Evolutionary conservation across 805 yeast species (phyloP).

Genomic region (Starmerella potacharoeniae): DNA sequence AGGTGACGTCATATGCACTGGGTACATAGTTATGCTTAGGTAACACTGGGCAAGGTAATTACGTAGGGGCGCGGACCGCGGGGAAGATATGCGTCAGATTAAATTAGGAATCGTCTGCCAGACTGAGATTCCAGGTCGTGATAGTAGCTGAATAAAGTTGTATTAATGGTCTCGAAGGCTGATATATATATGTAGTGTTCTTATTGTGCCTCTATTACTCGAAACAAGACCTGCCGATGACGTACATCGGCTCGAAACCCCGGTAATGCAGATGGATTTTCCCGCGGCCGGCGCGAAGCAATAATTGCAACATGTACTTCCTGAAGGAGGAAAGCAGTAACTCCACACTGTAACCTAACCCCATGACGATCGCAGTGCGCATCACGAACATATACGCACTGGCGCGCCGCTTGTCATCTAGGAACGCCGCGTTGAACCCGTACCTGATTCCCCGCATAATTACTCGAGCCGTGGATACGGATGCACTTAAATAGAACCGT

Average conservation of each 20-base stretch:
- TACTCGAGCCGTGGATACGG: neutral
- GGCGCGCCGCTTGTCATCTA: neutral
- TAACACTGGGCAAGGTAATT: too few relatives aligned
- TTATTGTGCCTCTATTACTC: too few relatives aligned
- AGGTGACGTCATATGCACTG: neutral
- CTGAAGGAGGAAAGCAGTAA: neutral
- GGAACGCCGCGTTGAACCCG: neutral
- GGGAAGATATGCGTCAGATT: too few relatives aligned
- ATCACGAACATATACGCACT: neutral
- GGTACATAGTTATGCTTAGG: too few relatives aligned
- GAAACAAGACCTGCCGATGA: too few relatives aligned
- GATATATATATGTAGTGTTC: too few relatives aligned
- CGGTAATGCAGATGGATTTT: neutral
- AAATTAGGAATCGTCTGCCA: too few relatives aligned
- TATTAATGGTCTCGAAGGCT: too few relatives aligned
- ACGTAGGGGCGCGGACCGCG: too few relatives aligned
- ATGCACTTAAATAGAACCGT: neutral
- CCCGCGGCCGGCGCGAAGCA: neutral
- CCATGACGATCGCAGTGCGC: neutral
- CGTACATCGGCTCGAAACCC: too few relatives aligned
- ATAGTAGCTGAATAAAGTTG: too few relatives aligned
- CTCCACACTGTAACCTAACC: neutral
- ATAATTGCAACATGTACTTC: neutral
- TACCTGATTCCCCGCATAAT: neutral
- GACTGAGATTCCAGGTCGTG: too few relatives aligned